Evolutionary conservation across 2,329 filamentous ascomycete species (phyloP).

Genomic region (Botrytis porri): DNA sequence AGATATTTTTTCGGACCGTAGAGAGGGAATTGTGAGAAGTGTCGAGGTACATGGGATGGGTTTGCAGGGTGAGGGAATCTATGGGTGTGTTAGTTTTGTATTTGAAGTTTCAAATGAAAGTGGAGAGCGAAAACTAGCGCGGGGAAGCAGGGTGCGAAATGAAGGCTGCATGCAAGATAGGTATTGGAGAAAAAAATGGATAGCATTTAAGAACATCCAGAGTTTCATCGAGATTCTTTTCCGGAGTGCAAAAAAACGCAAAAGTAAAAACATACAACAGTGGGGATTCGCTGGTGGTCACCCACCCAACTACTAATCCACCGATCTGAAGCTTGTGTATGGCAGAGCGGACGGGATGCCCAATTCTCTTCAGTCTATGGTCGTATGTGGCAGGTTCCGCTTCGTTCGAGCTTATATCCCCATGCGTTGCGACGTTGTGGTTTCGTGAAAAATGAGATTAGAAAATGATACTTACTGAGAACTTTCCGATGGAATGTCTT

Average conservation of each 20-base stretch:
- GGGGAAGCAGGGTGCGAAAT: background rate
- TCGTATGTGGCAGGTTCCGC: background rate
- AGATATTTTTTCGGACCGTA: conserved; percentile 72
- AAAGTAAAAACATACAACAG: background rate
- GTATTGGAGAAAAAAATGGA: background rate
- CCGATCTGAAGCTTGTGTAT: conserved; percentile 19
- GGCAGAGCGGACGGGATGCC: conserved; percentile 16
- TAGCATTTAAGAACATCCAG: background rate
- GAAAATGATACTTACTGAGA: conserved; percentile 52
- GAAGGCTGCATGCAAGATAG: background rate
- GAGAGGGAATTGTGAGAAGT: conserved; percentile 68
- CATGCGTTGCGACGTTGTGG: background rate
- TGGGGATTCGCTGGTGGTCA: conserved; percentile 19
- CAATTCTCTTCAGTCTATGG: conserved; percentile 20
- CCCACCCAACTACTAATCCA: conserved; percentile 19
- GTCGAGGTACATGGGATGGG: conserved; percentile 81
- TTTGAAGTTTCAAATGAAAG: background rate
- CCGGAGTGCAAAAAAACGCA: background rate
- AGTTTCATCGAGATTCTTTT: background rate
- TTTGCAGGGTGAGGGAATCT: conserved; percentile 77
- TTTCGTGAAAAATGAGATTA: background rate
- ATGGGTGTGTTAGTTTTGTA: conserved; percentile 1
- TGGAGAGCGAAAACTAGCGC: no score
- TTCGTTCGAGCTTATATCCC: background rate
- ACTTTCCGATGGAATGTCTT: conserved; percentile 78